Evolutionary conservation across 1,284 basidiomycete species (phyloP), one percentile per base, ranked within the genome.

Genomic region (Cryptococcus hybrid): DNA sequence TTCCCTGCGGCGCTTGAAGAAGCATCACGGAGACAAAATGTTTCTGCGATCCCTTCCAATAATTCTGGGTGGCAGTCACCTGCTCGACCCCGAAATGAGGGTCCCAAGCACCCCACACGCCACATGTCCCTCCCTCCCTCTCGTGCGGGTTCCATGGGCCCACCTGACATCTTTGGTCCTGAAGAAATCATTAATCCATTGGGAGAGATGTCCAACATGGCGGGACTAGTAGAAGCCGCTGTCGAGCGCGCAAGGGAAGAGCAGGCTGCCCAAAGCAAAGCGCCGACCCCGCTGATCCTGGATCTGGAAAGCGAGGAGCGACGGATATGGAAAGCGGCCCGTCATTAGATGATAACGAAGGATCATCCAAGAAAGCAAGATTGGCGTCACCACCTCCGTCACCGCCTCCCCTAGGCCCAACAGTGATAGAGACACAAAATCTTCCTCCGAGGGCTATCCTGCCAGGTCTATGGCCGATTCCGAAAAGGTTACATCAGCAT

Each of bases 211-310:
- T 70, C 71, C 12, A 75, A 70, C 48, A 77, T 78, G 76, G 77
- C 77, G 1, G 76, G 74, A 4, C 54, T 78, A 49, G 77, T 76
- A 0, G 76, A 78, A 58, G 77, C 77, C 3, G 77, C 77, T 1
- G 76, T 78, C 1, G 73, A 76, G 55, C 60, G 76, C 39, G 75
- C 77, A 1, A 65, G 73, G 43, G 71, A 75, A 55, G 77, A 78
- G 49, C 62, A 67, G 47, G 56, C 56, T 15, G 56, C 55, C 7
- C 55, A 56, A 15, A 13, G 43, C n/a, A 8, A 18, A 18, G 48
- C 49, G 3, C 48, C 53, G 7, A 8, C 13, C 47, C 18, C 7
- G 34, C 12, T 35, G 18, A 7, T 30, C 12, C 47, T 13, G 18
- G 15, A 7, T 7, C 47, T 30, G 42, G 9, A 37, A 15, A 30